These are phyloP conservation scores for Papiliotrema terrestris DNA, from an alignment of 1,284 basidiomycete species.

Conservation along the genomic window DNA sequence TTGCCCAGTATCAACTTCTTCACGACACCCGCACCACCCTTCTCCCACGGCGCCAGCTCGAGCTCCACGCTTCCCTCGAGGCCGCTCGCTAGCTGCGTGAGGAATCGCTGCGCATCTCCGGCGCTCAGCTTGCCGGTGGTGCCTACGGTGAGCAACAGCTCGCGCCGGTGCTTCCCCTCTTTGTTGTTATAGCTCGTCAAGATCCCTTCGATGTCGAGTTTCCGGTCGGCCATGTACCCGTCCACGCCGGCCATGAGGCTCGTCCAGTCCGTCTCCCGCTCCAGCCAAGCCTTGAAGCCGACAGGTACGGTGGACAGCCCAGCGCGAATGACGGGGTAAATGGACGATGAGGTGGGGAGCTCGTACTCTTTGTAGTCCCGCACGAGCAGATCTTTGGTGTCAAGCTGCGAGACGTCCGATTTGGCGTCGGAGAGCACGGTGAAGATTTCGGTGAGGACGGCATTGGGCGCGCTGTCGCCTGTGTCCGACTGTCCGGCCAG, in stretches of 20 bases:
- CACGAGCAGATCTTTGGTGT: constrained; percentile 70
- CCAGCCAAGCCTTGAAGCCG: constrained; percentile 57
- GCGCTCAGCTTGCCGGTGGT: constrained; percentile 26
- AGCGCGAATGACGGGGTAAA: constrained; percentile 47
- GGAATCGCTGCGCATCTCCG: constrained; percentile 24
- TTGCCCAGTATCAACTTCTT: constrained; percentile 1
- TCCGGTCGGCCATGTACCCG: constrained; percentile 63
- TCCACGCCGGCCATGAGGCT: constrained; percentile 55
- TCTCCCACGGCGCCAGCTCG: constrained; percentile 51
- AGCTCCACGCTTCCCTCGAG: constrained; percentile 58
- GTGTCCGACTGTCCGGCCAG: background rate
- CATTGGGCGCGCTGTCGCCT: constrained; percentile 1
- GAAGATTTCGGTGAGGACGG: constrained; percentile 50
- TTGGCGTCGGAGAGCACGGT: constrained; percentile 62
- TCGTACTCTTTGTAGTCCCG: constrained; percentile 90
- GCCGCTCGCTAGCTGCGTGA: constrained; percentile 47
- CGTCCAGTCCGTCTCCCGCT: constrained; percentile 47
- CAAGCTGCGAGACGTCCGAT: constrained; percentile 63
- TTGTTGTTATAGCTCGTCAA: constrained; percentile 63
- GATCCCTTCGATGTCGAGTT: constrained; percentile 66
- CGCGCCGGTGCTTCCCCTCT: constrained; percentile 61
- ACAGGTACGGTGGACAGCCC: constrained; percentile 79
- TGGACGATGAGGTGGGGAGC: constrained; percentile 47
- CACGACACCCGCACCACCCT: constrained; percentile 13
- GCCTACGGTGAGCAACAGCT: constrained; percentile 63